These are phyloP conservation scores for Populus hybrid DNA, from an alignment of 441 rosid species.

Conservation along the genomic window DNA sequence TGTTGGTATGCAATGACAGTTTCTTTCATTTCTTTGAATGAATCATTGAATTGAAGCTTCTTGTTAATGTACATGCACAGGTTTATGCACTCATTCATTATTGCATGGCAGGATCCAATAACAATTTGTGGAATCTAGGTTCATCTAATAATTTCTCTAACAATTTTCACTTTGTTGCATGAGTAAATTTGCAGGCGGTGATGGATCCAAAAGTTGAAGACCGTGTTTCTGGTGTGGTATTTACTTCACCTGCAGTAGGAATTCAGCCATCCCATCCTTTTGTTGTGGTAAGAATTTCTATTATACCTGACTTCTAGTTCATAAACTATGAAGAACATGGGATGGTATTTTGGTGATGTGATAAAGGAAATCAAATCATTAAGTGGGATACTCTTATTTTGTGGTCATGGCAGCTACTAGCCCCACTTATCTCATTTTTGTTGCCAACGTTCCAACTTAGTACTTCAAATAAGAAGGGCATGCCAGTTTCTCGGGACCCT, in stretches of 20 bases:
- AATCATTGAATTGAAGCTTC: neutral
- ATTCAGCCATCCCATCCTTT: conserved; percentile 93
- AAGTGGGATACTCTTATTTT: neutral
- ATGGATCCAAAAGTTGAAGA: conserved; percentile 71
- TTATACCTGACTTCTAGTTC: neutral
- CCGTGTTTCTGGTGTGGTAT: conserved; percentile 54
- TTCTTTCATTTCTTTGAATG: neutral
- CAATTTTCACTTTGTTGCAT: neutral
- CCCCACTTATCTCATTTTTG: conserved; percentile 63
- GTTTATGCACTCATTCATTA: neutral
- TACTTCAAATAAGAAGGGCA: conserved; percentile 68
- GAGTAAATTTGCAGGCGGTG: conserved; percentile 45
- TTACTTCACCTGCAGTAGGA: conserved; percentile 94
- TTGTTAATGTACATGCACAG: neutral
- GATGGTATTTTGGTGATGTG: neutral
- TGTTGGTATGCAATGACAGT: neutral
- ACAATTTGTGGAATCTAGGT: neutral
- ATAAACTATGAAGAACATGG: neutral
- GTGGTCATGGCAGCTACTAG: conserved; percentile 45
- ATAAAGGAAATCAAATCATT: neutral
- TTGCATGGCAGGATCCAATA: neutral
- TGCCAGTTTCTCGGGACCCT: conserved; percentile 74
- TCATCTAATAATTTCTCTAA: neutral
- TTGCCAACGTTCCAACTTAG: conserved; percentile 64
- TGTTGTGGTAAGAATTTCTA: conserved; percentile 37